Evolutionary conservation across 805 yeast genomes (phyloP).

Genomic region (Saccharomycopsis olivae): DNA sequence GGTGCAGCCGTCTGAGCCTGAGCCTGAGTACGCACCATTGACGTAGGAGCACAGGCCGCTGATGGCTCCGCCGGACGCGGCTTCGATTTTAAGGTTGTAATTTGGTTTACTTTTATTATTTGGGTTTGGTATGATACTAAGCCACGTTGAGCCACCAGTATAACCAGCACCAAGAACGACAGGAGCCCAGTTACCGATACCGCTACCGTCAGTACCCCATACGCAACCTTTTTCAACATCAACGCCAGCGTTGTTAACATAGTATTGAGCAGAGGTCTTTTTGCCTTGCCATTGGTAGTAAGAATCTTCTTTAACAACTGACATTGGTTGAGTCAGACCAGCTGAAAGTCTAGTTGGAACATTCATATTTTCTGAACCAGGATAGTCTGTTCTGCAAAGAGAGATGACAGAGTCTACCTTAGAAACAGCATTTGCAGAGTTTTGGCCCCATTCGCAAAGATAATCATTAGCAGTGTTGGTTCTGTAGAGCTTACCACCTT

Average conservation of each 20-base stretch:
- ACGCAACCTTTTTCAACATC: slow-evolving; percentile 82
- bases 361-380: slow-evolving; percentile 98
- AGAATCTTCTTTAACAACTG: slow-evolving; percentile 67
- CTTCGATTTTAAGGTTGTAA: slow-evolving; percentile 69
- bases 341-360: slow-evolving; percentile 76
- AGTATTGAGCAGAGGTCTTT: slow-evolving; percentile 89
- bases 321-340: slow-evolving; percentile 52
- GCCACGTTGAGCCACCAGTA: slow-evolving; percentile 62
- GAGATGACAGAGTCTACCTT: slow-evolving; percentile 61
- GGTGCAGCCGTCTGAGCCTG: slow-evolving; percentile 65
- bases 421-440: slow-evolving; percentile 58
- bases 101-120: slow-evolving; percentile 63
- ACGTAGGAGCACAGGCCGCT: slow-evolving; percentile 73
- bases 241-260: slow-evolving; percentile 95
- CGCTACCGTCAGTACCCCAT: slow-evolving; percentile 76
- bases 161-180: slow-evolving; percentile 88
- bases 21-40: slow-evolving; percentile 49
- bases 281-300: slow-evolving; percentile 79
- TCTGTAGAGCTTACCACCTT: slow-evolving; percentile 52
- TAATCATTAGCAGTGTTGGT: slow-evolving; percentile 39
- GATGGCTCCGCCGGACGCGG: slow-evolving; percentile 38
- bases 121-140: slow-evolving; percentile 91
- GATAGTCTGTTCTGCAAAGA: slow-evolving; percentile 96
- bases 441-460: slow-evolving; percentile 65
- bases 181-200: slow-evolving; percentile 98